These are phyloP conservation scores for Ceratocystis huliohia DNA, from an alignment of 2,329 filamentous ascomycete genomes.

Conservation along the genomic window DNA sequence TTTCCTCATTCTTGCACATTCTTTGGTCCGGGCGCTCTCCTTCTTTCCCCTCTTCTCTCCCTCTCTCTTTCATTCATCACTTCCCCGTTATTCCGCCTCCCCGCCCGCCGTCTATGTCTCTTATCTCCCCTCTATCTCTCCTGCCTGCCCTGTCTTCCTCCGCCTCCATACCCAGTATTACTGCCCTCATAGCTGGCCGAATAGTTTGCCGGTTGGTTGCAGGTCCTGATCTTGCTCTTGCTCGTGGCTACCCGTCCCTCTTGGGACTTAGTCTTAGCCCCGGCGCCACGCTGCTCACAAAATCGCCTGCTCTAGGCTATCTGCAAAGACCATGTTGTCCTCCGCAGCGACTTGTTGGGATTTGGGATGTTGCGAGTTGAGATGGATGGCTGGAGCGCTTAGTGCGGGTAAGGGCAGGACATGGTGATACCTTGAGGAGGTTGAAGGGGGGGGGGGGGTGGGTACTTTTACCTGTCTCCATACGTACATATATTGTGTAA, in stretches of 20 bases:
- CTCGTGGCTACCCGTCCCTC: background rate
- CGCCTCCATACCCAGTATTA: background rate
- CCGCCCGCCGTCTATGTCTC: background rate
- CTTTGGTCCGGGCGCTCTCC: background rate
- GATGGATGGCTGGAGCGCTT: conserved; percentile 2
- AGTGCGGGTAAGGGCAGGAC: background rate
- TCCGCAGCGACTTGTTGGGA: background rate
- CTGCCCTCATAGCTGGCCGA: background rate
- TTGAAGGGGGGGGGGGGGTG: background rate
- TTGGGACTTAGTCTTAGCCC: background rate
- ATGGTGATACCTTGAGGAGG: background rate
- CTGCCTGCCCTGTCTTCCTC: background rate
- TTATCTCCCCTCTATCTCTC: background rate
- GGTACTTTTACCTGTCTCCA: background rate
- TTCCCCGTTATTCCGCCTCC: background rate
- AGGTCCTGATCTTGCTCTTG: background rate
- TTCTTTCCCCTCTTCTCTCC: background rate
- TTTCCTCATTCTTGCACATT: background rate
- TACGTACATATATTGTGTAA: too few relatives aligned
- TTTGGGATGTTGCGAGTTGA: background rate
- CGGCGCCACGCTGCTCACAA: background rate
- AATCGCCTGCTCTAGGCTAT: background rate
- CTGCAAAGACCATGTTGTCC: background rate
- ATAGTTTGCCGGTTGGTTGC: background rate
- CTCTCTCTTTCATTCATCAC: background rate